Evolutionary conservation across 495 filamentous ascomycete genomes (phyloP).

Genomic region (Rusavskia elegans): DNA sequence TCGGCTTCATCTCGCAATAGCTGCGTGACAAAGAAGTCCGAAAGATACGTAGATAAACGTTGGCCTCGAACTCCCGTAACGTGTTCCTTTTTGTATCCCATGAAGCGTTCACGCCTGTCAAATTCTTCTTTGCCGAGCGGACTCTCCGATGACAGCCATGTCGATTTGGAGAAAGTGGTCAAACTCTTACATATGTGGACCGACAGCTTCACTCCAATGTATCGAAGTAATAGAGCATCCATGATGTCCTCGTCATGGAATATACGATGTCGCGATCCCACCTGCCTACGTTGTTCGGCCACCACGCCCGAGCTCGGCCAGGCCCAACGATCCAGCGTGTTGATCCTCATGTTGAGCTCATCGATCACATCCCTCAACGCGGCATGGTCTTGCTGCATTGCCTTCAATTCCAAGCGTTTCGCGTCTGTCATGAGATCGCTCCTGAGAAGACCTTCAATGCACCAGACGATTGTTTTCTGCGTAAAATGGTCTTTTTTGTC

Average conservation of each 20-base stretch:
- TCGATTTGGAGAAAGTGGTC: constrained; percentile 21
- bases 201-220: constrained; percentile 39
- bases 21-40: constrained; percentile 28
- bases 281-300: constrained; percentile 35
- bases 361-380: constrained; percentile 40
- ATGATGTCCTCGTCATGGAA: constrained; percentile 46
- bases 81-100: neutral
- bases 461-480: constrained; percentile 18
- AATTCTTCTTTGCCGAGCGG: constrained; percentile 8
- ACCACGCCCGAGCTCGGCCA: constrained; percentile 34
- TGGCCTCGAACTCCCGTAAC: constrained; percentile 3
- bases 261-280: constrained; percentile 37
- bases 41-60: constrained; percentile 16
- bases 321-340: constrained; percentile 35
- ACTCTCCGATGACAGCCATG: constrained; percentile 21
- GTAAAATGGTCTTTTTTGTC: constrained; percentile 9
- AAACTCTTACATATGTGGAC: constrained; percentile 32
- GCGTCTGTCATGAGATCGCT: constrained; percentile 39
- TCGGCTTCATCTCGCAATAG: constrained; percentile 14
- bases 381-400: constrained; percentile 31
- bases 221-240: constrained; percentile 45
- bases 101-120: constrained; percentile 17
- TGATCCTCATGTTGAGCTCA: constrained; percentile 44
- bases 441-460: constrained; percentile 30
- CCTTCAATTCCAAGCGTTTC: constrained; percentile 33